Base-by-base conservation (phyloP, 2,329 filamentous ascomycete species). In the Didymella exigua region DNA sequence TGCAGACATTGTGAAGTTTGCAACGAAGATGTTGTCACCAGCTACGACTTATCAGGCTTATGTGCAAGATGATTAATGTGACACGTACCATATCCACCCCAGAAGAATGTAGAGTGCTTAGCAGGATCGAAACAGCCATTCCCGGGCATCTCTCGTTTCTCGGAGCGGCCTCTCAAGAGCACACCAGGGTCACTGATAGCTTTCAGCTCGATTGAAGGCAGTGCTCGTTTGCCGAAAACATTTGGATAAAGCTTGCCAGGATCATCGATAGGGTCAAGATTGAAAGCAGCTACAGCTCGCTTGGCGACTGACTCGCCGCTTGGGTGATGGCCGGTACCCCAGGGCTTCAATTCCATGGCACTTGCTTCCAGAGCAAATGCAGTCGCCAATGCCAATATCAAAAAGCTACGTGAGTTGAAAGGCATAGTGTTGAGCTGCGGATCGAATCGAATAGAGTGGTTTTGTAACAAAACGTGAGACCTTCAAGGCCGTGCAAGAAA, bases 1-100 rank as follows among this genome's bases (percentile, higher is more conserved):
- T 18, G 60, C 61, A 1, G 44, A 34, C 36, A 68, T 56, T 4
- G 65, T 67, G 23, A 67, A 63, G 54, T 67, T 67, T 10, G 65
- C 65, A 23, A 59, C 53, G 29, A 63, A 65, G 26, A 67, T 55
- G 31, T 63, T 60, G 38, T 66, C 58, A 27, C 57, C 59, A 48
- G 61, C 64, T 67, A 24, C 6, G 5, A 5, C 3, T 10, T 14
- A n/a, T 55, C 11, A 50, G 47, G 14, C 13, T 27, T 16, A 34
- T 14, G 26, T 44, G 5, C 16, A 13, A 14, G 4, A 23, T 14
- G 8, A 11, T 24, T 24, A 6, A 29, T 38, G 13, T 11, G 9
- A 5, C 14, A 49, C 57, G 16, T 58, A 67, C 64, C 62, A 37
- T 64, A 64, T 5, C 56, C 59, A n/a, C 61, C 61, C 61, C 61